Evolutionary conservation across 1,284 basidiomycete species (phyloP).

Genomic region (Melampsora abietis-canadensis): DNA sequence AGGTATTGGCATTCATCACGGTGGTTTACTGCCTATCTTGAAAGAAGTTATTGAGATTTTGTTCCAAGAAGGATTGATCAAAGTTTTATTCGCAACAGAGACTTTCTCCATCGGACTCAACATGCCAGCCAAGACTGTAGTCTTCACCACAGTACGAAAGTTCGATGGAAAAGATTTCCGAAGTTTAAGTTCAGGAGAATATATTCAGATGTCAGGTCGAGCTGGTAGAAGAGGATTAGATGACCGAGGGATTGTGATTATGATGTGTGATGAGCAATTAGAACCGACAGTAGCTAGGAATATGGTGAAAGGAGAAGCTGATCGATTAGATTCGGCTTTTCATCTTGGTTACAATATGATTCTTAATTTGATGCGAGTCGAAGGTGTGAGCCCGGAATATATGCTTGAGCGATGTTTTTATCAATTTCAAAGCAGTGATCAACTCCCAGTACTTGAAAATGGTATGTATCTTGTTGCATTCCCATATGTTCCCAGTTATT

Average conservation of each 20-base stretch:
- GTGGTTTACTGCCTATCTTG: constrained; percentile 90
- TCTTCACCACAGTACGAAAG: constrained; percentile 91
- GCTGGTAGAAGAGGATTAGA: constrained; percentile 95
- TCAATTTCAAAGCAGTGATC: constrained; percentile 92
- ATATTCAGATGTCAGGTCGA: constrained; percentile 79
- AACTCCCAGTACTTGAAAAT: constrained; percentile 77
- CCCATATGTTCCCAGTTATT: not conserved
- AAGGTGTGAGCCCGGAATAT: constrained; percentile 95
- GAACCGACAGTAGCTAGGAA: constrained; percentile 86
- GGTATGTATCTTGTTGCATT: constrained; percentile 14
- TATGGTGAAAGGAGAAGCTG: constrained; percentile 98
- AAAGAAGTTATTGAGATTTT: constrained; percentile 99
- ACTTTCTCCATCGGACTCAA: constrained; percentile 99
- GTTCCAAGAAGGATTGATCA: constrained; percentile 99
- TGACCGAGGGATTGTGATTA: constrained; percentile 97
- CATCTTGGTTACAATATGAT: constrained; percentile 99
- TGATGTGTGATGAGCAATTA: constrained; percentile 99
- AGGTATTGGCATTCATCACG: constrained; percentile 97
- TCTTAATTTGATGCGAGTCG: constrained; percentile 95
- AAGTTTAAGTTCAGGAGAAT: constrained; percentile 73
- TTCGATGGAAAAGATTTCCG: constrained; percentile 95
- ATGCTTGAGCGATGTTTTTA: constrained; percentile 98
- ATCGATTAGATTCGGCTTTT: constrained; percentile 95
- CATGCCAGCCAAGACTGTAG: constrained; percentile 99
- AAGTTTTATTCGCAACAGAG: constrained; percentile 97